Evolutionary conservation across 805 yeast species (phyloP).

Genomic region (Candida piceae): DNA sequence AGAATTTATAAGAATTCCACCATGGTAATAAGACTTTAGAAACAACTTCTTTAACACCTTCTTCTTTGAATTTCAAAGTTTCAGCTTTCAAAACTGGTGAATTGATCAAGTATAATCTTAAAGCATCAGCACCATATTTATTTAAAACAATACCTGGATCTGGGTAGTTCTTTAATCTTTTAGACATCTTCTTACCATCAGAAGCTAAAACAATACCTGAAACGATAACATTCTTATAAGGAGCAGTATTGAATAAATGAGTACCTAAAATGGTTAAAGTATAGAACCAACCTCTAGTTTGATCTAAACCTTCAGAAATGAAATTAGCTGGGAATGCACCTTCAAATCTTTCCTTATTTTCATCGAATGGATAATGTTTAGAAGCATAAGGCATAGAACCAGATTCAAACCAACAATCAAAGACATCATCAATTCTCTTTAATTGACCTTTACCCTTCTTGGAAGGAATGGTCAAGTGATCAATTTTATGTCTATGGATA

Average conservation of each 20-base stretch:
- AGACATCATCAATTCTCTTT: conserved; percentile 93
- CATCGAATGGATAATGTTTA: conserved; percentile 92
- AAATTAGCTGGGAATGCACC: conserved; percentile 93
- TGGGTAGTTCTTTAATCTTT: conserved; percentile 95
- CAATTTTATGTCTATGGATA: conserved; percentile 90
- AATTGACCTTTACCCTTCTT: conserved; percentile 80
- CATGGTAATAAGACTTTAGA: conserved; percentile 95
- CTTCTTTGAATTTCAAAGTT: conserved; percentile 94
- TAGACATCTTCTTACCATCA: conserved; percentile 99
- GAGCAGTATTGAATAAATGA: conserved; percentile 86
- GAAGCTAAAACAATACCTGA: conserved; percentile 95
- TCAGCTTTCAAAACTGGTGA: conserved; percentile 98
- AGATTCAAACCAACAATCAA: conserved; percentile 99
- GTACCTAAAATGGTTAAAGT: conserved; percentile 94
- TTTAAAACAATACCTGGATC: conserved; percentile 81
- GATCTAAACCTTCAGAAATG: conserved; percentile 98
- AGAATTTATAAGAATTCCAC: conserved; percentile 97
- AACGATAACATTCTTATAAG: conserved; percentile 92
- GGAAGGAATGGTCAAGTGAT: conserved; percentile 89
- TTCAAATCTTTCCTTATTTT: conserved; percentile 64
- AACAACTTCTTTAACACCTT: conserved; percentile 97
- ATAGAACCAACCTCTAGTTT: conserved; percentile 99
- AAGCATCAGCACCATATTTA: conserved; percentile 96
- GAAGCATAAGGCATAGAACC: conserved; percentile 99
- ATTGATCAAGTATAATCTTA: conserved; percentile 91